phyloP scores from a whole-genome alignment of 306 rosid species.

The Vigna hirtella region DNA sequence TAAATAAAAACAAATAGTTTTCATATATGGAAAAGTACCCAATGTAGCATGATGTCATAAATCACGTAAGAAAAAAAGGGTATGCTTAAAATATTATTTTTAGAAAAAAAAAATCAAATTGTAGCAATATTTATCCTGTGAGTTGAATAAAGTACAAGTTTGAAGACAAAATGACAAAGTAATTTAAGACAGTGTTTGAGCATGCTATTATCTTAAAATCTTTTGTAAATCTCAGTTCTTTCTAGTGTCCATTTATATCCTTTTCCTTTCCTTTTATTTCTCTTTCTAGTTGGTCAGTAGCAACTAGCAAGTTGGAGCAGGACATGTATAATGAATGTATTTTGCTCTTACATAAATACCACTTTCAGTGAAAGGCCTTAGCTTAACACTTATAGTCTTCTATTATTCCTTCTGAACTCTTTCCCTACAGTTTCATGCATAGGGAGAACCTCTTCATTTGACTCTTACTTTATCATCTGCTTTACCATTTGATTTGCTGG shows the following conservation, averaged over 20 bases:
- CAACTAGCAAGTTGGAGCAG: conserved; percentile 53
- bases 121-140: not conserved
- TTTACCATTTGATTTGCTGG: conserved; percentile 36
- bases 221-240: conserved; percentile 16
- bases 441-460: conserved; percentile 34
- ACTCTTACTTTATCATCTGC: conserved; percentile 42
- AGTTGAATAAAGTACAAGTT: not conserved
- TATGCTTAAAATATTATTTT: not conserved
- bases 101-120: not conserved
- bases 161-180: not conserved
- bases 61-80: not conserved
- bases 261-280: conserved; percentile 30
- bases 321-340: conserved; percentile 40
- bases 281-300: conserved; percentile 45
- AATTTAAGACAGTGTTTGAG: not conserved
- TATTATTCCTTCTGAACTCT: conserved; percentile 45
- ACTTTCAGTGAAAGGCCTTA: conserved; percentile 21
- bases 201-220: not conserved
- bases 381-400: conserved; percentile 15
- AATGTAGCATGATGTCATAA: not conserved
- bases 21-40: not conserved
- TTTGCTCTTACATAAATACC: conserved; percentile 53
- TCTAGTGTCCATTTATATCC: conserved; percentile 31
- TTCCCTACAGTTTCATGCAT: conserved; percentile 41
- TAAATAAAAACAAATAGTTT: not conserved